These are phyloP conservation scores for Thelephora ganbajun DNA, from an alignment of 768 basidiomycete genomes.

Conservation along the genomic window DNA sequence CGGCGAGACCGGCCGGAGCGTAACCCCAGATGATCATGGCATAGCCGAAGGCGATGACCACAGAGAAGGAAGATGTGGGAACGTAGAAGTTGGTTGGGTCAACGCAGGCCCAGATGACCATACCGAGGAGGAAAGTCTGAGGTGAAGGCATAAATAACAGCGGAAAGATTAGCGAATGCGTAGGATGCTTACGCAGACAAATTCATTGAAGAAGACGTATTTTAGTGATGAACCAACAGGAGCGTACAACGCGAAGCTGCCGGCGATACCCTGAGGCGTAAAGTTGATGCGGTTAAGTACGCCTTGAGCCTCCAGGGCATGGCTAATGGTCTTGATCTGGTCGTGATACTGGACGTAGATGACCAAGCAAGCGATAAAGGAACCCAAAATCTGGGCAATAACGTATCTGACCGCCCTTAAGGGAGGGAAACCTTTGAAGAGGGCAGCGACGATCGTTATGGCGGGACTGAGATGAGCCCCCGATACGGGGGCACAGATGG, in stretches of 20 bases:
- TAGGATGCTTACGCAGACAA: slow-evolving; percentile 29
- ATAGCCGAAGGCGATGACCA: slow-evolving; percentile 46
- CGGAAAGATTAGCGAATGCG: neutral
- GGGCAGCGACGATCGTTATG: slow-evolving; percentile 34
- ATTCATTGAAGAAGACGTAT: slow-evolving; percentile 39
- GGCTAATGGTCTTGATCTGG: slow-evolving; percentile 21
- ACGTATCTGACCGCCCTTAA: slow-evolving; percentile 32
- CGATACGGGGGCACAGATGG: slow-evolving; percentile 19
- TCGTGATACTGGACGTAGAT: slow-evolving; percentile 51
- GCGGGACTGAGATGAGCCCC: slow-evolving; percentile 37
- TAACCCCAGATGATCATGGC: slow-evolving; percentile 46
- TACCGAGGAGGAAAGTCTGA: slow-evolving; percentile 32
- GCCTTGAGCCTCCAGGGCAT: slow-evolving; percentile 11
- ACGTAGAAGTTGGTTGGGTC: slow-evolving; percentile 48
- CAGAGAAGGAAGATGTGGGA: slow-evolving; percentile 37
- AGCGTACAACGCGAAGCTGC: slow-evolving; percentile 39
- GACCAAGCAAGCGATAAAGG: slow-evolving; percentile 44
- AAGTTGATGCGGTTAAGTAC: slow-evolving; percentile 15
- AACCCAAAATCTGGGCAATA: slow-evolving; percentile 49
- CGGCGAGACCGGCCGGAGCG: slow-evolving; percentile 36
- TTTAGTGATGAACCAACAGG: slow-evolving; percentile 28
- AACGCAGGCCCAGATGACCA: slow-evolving; percentile 35
- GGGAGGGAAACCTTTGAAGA: slow-evolving; percentile 42
- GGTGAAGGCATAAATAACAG: neutral
- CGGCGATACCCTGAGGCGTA: slow-evolving; percentile 19